Evolutionary conservation across 352 stramenopile species (phyloP).

Genomic region (Phytopythium sindhum): DNA sequence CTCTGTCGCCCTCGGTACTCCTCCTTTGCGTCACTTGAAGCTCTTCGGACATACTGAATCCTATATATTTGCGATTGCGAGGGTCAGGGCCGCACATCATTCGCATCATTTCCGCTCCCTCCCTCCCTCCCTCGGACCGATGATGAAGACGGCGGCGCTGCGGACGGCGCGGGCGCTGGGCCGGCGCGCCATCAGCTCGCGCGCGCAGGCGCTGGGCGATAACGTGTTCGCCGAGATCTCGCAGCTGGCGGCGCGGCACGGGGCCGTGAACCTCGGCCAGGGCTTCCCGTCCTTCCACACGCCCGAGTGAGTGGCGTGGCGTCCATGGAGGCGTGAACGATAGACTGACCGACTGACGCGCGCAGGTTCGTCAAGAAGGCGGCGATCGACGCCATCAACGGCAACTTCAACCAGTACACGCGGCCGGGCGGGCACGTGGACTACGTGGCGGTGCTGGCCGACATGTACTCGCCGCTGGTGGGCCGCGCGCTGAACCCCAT

Average conservation of each 20-base stretch:
- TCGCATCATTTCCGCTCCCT: neutral
- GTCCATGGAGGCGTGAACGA: no score
- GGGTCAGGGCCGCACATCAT: neutral
- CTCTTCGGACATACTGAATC: neutral
- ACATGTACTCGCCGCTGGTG: constrained; percentile 77
- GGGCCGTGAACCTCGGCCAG: constrained; percentile 94
- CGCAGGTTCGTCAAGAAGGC: constrained; percentile 85
- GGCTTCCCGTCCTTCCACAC: constrained; percentile 96
- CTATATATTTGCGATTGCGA: neutral
- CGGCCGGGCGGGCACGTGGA: constrained; percentile 73
- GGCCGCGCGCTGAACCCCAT: constrained; percentile 65
- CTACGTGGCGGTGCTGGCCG: constrained; percentile 75
- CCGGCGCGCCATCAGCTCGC: constrained; percentile 49
- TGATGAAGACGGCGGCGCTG: neutral
- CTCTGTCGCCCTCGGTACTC: neutral
- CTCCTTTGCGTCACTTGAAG: neutral
- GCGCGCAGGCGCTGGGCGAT: constrained; percentile 57
- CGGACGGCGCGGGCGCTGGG: neutral
- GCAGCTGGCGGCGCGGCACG: constrained; percentile 71
- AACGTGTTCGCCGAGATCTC: constrained; percentile 90
- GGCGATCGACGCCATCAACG: constrained; percentile 75
- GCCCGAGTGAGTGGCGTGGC: constrained; percentile 42
- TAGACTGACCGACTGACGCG: neutral
- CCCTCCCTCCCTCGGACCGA: neutral
- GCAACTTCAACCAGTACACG: constrained; percentile 89